Conservation (phyloP, 495 filamentous ascomycete species). For the Penicillium subrubescens region DNA sequence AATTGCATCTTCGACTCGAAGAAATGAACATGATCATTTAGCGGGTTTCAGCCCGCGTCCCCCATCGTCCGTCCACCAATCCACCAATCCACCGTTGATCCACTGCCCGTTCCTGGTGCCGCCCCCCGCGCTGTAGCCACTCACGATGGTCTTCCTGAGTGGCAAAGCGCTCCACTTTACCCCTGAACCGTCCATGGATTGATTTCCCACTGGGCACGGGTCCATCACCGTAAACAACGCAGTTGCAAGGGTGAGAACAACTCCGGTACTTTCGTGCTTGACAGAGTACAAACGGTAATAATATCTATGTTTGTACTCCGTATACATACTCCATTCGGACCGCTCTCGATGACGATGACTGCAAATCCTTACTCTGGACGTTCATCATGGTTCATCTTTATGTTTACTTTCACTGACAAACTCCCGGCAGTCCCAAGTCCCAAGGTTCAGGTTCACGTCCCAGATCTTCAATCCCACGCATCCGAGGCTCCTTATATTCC, state of each 20-base stretch:
- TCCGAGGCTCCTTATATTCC: not conserved
- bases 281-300: too few relatives aligned
- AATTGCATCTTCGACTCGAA: not conserved
- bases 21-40: constrained; percentile 9
- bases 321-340: not conserved
- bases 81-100: constrained; percentile 23
- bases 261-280: not conserved
- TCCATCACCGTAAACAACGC: constrained; percentile 2
- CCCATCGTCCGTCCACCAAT: constrained; percentile 15
- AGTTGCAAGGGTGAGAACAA: constrained; percentile 9
- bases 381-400: constrained; percentile 6
- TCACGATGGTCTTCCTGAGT: constrained; percentile 12
- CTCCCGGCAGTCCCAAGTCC: not conserved
- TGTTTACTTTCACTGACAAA: not conserved
- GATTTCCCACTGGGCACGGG: constrained; percentile 19
- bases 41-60: constrained; percentile 18
- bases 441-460: not conserved
- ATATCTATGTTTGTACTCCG: too few relatives aligned
- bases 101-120: constrained; percentile 30
- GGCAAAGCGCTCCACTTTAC: constrained; percentile 26
- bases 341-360: not conserved
- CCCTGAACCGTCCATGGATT: constrained; percentile 33
- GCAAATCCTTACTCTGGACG: constrained; percentile 18
- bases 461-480: not conserved
- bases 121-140: constrained; percentile 5